Percentiles rank a stretch among this genome's conserved stretches.
Evolutionary conservation across 306 rosid genomes (phyloP).

Genomic region (Trifolium repens): DNA sequence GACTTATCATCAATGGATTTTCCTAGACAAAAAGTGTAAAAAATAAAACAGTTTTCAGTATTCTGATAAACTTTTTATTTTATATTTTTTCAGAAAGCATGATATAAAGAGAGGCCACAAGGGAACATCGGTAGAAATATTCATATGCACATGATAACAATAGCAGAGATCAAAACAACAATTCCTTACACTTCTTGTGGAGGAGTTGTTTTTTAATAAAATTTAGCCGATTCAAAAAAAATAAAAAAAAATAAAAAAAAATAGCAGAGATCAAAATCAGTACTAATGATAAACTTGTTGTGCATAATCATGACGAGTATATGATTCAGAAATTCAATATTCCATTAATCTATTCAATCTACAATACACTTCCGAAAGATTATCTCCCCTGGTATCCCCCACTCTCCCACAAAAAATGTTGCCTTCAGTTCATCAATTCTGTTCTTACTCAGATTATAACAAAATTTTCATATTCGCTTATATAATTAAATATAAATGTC

Average conservation of each 20-base stretch:
- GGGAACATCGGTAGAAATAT: neutral
- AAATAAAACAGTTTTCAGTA: slow-evolving; percentile 25
- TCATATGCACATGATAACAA: slow-evolving; percentile 1
- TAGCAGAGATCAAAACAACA: neutral
- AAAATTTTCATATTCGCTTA: neutral
- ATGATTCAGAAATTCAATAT: slow-evolving; percentile 1
- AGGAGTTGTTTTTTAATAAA: too few species aligned
- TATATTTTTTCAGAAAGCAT: neutral
- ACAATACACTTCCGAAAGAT: neutral
- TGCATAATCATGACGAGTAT: neutral
- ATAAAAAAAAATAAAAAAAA: too few species aligned
- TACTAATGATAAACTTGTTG: neutral
- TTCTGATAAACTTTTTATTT: neutral
- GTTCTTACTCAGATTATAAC: neutral
- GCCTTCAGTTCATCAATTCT: neutral
- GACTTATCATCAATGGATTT: slow-evolving; percentile 74
- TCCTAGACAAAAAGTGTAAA: slow-evolving; percentile 50
- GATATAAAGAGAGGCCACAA: slow-evolving; percentile 23
- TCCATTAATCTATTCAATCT: neutral
- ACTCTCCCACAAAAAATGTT: too few species aligned
- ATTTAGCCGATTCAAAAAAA: too few species aligned
- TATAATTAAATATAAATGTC: too few species aligned
- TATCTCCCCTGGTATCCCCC: too few species aligned
- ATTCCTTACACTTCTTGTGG: too few species aligned
- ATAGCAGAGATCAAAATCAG: neutral